Conservation (phyloP, 2,329 filamentous ascomycete genomes). For the Chrysosporium keratinophilum region DNA sequence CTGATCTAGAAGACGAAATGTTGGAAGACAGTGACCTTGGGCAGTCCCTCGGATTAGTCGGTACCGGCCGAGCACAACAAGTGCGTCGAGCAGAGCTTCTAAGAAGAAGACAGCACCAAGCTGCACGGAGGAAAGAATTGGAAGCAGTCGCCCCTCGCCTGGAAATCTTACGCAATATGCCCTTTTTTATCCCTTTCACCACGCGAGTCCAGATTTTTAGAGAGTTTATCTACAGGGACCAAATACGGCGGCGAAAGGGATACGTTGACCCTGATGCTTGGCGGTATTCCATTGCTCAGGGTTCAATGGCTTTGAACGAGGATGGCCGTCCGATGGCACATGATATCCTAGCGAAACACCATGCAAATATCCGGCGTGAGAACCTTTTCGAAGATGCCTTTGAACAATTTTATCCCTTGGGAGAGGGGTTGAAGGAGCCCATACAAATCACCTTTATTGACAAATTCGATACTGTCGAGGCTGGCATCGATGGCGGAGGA, state of each 20-base stretch:
- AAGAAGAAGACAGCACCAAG: slow-evolving; percentile 54
- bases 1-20: slow-evolving; percentile 33
- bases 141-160: slow-evolving; percentile 74
- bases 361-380: slow-evolving; percentile 68
- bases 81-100: slow-evolving; percentile 53
- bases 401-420: slow-evolving; percentile 68
- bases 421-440: slow-evolving; percentile 78
- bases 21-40: slow-evolving; percentile 31
- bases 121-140: slow-evolving; percentile 58
- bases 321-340: slow-evolving; percentile 33
- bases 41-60: slow-evolving; percentile 37
- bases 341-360: slow-evolving; percentile 48
- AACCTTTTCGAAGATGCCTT: slow-evolving; percentile 79
- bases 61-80: slow-evolving; percentile 52
- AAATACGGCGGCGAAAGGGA: slow-evolving; percentile 58
- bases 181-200: slow-evolving; percentile 89
- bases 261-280: slow-evolving; percentile 63
- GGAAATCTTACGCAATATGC: slow-evolving; percentile 89
- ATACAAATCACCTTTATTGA: slow-evolving; percentile 97
- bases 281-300: slow-evolving; percentile 51
- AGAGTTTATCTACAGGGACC: slow-evolving; percentile 80
- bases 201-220: slow-evolving; percentile 87
- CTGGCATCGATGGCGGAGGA: slow-evolving; percentile 91
- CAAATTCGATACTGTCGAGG: slow-evolving; percentile 73
- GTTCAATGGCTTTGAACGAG: slow-evolving; percentile 29